Evolutionary conservation across 768 basidiomycete genomes (phyloP).

Genomic region (Collybiopsis confluens): DNA sequence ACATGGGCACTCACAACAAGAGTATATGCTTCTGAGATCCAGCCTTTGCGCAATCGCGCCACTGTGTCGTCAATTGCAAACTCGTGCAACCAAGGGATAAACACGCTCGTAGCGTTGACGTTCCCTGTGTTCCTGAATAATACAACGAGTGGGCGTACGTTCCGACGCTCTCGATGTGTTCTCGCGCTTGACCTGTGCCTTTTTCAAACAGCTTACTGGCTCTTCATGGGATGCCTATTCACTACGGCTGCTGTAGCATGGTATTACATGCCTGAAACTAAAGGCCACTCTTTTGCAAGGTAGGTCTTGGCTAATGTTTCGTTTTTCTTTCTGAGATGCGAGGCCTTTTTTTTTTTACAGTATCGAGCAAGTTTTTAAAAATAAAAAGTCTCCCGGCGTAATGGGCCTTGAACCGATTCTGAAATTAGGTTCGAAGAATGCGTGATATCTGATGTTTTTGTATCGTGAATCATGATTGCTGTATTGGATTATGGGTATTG

Average conservation of each 20-base stretch:
- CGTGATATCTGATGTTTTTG: no score
- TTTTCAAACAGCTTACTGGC: neutral
- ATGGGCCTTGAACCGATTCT: no score
- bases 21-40: neutral
- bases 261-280: neutral
- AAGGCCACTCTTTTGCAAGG: neutral
- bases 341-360: neutral
- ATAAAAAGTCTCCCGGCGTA: neutral
- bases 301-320: no score
- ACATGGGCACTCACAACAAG: neutral
- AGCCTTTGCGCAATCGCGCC: constrained; percentile 1
- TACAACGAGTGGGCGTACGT: neutral
- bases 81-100: constrained; percentile 1
- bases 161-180: neutral
- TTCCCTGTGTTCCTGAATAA: neutral
- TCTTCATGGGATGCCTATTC: neutral
- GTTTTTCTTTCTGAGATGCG: no score
- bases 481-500: no score
- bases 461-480: no score
- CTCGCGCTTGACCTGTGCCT: neutral
- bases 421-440: no score
- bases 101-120: neutral
- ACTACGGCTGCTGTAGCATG: neutral
- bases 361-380: neutral
- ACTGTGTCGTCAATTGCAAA: constrained; percentile 1